A percentile compares a stretch with the other conserved stretches of the same genome.
Conservation (phyloP, 352 stramenopile species). For the Phytophthora constricta region DNA sequence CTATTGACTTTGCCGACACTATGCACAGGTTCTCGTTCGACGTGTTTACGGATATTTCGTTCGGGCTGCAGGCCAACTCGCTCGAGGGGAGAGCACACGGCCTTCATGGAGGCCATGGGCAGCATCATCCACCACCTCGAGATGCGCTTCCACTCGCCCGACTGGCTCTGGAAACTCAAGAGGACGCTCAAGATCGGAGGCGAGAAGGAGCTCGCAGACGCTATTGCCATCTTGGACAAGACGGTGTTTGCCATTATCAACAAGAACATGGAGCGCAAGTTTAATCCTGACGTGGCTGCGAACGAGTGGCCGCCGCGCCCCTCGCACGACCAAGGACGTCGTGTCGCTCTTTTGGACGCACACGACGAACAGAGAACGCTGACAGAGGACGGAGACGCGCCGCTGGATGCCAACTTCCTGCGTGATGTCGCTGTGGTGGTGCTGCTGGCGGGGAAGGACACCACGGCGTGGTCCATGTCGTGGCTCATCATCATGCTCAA, state of each 20-base stretch:
- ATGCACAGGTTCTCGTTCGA: slow-evolving; percentile 65
- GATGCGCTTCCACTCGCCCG: slow-evolving; percentile 51
- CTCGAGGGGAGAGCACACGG: slow-evolving; percentile 46
- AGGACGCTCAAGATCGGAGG: slow-evolving; percentile 50
- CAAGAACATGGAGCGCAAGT: slow-evolving; percentile 48
- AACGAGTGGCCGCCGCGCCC: slow-evolving; percentile 21
- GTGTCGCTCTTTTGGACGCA: slow-evolving; percentile 54
- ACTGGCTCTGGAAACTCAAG: slow-evolving; percentile 64
- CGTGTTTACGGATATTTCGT: slow-evolving; percentile 60
- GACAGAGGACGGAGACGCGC: slow-evolving; percentile 19
- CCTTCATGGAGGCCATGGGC: slow-evolving; percentile 62
- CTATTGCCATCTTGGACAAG: slow-evolving; percentile 41
- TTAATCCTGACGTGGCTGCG: slow-evolving; percentile 22
- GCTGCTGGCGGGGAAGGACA: slow-evolving; percentile 78
- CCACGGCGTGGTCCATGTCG: slow-evolving; percentile 66
- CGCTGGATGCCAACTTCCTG: slow-evolving; percentile 57
- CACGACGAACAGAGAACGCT: slow-evolving; percentile 31
- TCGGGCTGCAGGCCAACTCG: slow-evolving; percentile 58
- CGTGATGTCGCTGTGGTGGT: slow-evolving; percentile 75
- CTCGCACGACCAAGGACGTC: slow-evolving; percentile 40
- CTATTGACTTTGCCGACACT: slow-evolving; percentile 39
- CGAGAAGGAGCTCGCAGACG: slow-evolving; percentile 44
- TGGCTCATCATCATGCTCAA: slow-evolving; percentile 80
- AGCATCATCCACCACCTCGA: slow-evolving; percentile 38
- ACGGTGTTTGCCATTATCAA: slow-evolving; percentile 57